Percentiles rank a stretch among this genome's conserved stretches.
These are phyloP conservation scores for Curvularia spicifera DNA, from an alignment of 2,329 filamentous ascomycete species.

Conservation along the genomic window DNA sequence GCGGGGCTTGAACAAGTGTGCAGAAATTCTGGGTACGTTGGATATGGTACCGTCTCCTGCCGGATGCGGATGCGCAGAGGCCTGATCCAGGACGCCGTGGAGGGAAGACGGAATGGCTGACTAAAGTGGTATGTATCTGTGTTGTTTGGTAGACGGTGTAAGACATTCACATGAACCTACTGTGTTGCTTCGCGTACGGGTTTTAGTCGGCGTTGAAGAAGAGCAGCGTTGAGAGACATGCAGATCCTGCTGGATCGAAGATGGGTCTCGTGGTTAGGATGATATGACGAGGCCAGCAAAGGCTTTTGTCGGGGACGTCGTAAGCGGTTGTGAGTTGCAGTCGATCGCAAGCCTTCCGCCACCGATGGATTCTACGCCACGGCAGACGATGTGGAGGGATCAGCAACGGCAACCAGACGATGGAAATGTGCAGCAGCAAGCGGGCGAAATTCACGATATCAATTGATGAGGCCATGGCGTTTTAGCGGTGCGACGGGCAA, in stretches of 20 bases:
- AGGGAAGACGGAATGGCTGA: not conserved
- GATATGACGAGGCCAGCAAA: conserved; percentile 19
- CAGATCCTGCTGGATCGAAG: conserved; percentile 6
- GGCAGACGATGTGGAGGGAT: not conserved
- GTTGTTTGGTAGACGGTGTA: not conserved
- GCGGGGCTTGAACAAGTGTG: conserved; percentile 1
- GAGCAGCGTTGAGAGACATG: conserved; percentile 4
- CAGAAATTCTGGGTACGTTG: not conserved
- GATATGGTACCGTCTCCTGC: not conserved
- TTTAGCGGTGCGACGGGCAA: not conserved
- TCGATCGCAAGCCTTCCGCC: conserved; percentile 16
- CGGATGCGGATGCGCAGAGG: not conserved
- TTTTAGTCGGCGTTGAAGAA: conserved; percentile 5
- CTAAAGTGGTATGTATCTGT: not conserved
- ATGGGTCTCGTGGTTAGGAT: conserved; percentile 8
- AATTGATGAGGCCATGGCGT: not conserved
- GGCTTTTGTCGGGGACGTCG: conserved; percentile 13
- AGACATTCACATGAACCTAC: not conserved
- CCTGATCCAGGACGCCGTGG: not conserved
- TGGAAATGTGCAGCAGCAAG: not conserved
- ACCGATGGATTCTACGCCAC: conserved; percentile 12
- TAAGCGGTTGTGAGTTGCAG: conserved; percentile 18
- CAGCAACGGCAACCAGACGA: not conserved
- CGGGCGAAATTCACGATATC: conserved; percentile 3
- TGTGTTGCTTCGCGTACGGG: not conserved